Conservation (phyloP, 192 early-diverging fungal genomes). For the Backusella australiensis region DNA sequence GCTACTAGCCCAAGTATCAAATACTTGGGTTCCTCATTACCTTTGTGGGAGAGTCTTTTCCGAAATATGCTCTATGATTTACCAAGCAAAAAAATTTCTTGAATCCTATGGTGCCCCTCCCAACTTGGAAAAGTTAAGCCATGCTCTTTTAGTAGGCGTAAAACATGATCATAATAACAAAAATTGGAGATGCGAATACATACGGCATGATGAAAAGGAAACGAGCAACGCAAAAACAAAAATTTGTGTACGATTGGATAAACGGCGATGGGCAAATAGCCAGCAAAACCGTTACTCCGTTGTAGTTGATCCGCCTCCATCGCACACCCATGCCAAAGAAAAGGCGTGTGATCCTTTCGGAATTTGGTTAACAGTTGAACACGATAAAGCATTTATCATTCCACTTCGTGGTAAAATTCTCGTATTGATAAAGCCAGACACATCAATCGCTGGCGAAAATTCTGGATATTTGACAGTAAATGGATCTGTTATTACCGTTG, state of each 20-base stretch:
- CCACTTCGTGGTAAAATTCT: constrained; percentile 46
- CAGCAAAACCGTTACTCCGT: constrained; percentile 30
- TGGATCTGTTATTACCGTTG: constrained; percentile 34
- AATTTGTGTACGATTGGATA: constrained; percentile 37
- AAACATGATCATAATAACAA: constrained; percentile 23
- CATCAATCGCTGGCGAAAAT: not conserved
- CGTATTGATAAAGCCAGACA: constrained; percentile 37
- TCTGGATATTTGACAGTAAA: constrained; percentile 14
- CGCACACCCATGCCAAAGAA: constrained; percentile 28
- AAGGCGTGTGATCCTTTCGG: constrained; percentile 42
- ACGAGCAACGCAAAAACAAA: not conserved
- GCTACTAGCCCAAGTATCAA: constrained; percentile 26
- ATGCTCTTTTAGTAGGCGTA: constrained; percentile 8
- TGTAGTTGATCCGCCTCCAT: constrained; percentile 51
- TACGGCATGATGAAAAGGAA: not conserved
- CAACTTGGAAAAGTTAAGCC: constrained; percentile 10
- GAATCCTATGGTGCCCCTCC: constrained; percentile 27
- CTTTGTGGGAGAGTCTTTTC: not conserved
- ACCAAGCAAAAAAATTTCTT: constrained; percentile 7
- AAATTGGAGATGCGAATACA: constrained; percentile 35
- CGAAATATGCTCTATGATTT: not conserved
- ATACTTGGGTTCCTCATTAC: constrained; percentile 1
- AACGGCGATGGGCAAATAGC: constrained; percentile 29
- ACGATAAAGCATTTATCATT: constrained; percentile 38
- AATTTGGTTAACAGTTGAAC: constrained; percentile 41